Conservation (phyloP, 2,329 filamentous ascomycete genomes). For the Penicillium sp. region DNA sequence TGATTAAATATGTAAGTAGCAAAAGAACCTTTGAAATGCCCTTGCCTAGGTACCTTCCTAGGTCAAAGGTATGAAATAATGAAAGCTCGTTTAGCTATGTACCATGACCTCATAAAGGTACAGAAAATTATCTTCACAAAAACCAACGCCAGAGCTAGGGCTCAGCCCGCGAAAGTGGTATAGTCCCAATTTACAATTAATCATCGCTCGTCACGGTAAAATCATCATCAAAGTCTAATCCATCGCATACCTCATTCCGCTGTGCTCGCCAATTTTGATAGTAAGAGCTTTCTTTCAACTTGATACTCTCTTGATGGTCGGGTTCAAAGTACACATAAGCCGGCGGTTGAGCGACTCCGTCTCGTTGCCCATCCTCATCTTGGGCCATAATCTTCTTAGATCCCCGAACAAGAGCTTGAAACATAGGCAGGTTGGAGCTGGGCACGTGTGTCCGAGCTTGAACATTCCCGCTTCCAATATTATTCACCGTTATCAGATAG, state of each 20-base stretch:
- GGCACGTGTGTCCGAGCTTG: constrained; percentile 41
- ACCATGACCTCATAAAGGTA: background rate
- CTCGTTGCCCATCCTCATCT: background rate
- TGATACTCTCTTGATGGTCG: constrained; percentile 33
- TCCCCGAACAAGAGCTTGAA: constrained; percentile 32
- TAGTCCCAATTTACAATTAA: background rate
- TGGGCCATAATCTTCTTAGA: constrained; percentile 19
- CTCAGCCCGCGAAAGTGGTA: background rate
- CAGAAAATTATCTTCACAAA: background rate
- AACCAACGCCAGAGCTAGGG: background rate
- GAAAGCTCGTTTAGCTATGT: too few relatives aligned
- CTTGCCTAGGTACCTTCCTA: too few relatives aligned
- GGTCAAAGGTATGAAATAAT: too few relatives aligned
- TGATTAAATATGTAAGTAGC: background rate
- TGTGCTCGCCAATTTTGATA: constrained; percentile 41
- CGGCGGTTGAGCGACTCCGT: constrained; percentile 16
- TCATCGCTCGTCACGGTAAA: constrained; percentile 22
- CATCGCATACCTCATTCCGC: constrained; percentile 38
- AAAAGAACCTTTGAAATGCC: background rate
- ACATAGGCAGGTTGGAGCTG: constrained; percentile 33
- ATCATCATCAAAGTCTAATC: constrained; percentile 35
- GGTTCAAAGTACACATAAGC: constrained; percentile 45
- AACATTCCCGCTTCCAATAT: constrained; percentile 32
- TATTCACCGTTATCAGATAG: constrained; percentile 41
- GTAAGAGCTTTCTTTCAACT: constrained; percentile 34